Evolutionary conservation across 1,284 basidiomycete genomes (phyloP).

Genomic region (Cronartium quercuum): DNA sequence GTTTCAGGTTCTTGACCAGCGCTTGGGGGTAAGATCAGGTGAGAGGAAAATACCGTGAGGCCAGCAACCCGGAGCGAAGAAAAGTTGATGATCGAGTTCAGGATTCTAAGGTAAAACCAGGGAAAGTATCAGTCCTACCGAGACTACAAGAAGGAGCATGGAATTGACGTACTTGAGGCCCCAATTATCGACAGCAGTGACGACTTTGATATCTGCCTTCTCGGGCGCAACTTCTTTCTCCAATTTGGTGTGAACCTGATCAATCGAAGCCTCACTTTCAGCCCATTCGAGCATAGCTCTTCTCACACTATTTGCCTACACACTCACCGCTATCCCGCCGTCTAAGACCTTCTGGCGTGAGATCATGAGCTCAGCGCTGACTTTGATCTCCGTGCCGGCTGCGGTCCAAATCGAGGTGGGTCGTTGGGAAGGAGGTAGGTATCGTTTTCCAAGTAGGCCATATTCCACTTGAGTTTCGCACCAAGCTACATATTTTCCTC

Average conservation of each 20-base stretch:
- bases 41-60: constrained; percentile 21
- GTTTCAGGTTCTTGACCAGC: not conserved
- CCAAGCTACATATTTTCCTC: constrained; percentile 5
- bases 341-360: constrained; percentile 30
- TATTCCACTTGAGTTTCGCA: constrained; percentile 37
- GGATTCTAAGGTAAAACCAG: not conserved
- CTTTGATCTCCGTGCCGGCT: constrained; percentile 4
- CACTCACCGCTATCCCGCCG: constrained; percentile 11
- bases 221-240: constrained; percentile 33
- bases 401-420: constrained; percentile 12
- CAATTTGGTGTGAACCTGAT: constrained; percentile 28
- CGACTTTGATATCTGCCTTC: not conserved
- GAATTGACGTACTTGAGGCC: constrained; percentile 17
- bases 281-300: not conserved
- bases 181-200: constrained; percentile 24
- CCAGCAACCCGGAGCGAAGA: constrained; percentile 8
- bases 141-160: not conserved
- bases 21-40: too few relatives aligned
- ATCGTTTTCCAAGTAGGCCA: constrained; percentile 24
- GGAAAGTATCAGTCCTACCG: not conserved
- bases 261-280: not conserved
- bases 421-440: constrained; percentile 6
- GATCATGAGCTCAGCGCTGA: constrained; percentile 1
- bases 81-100: constrained; percentile 28
- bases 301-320: too few relatives aligned